Evolutionary conservation across 257 asterid species (phyloP), one percentile per base, ranked within the genome.

Genomic region (Nicotiana knightiana): DNA sequence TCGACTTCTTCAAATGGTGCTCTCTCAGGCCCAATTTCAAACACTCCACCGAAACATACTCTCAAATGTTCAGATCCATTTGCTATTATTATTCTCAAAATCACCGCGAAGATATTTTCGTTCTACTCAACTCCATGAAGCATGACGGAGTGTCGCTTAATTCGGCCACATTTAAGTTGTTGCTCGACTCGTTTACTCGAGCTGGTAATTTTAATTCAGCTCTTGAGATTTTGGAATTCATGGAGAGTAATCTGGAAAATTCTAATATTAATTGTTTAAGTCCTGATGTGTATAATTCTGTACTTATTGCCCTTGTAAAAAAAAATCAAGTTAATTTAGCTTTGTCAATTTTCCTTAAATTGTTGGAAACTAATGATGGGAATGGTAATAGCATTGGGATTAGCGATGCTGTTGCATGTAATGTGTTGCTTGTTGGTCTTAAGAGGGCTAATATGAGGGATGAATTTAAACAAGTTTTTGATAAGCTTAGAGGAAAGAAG

Each of bases 341-440:
- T 59, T 86, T 92, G 86, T 88, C 97, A 3, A 87, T 94, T 84
- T 93, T 96, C 82, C 85, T 90, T 82, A 92, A 93, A 87, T 89
- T 96, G 70, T 78, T 96, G 76, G 93, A 92, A 57, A 88, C 89
- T 55, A 48, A 81, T 10, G 33, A 59, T 83, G 90, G 83, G 13
- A 79, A 67, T 83, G 90, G 83, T 15, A 79, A 67, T 17, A 33
- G 24, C 5, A 18, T 71, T 46, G 88, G 83, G 26, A 82, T 85
- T 82, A 97, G 95, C 30, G 93, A 92, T 84, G 88, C 95, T 12
- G 15, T 94, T 84, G 93, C 97, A 16, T 94, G 99, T 86, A 96
- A 96, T 84, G 95, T 91, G 93, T 79, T 96, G 81, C 97, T 96
- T 48, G 93, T 89, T 82, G 97, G 95, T 32, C 97, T 96, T 48